Base-by-base conservation (phyloP, 1,139 yeast genomes). In the Torulaspora pretoriensis region DNA sequence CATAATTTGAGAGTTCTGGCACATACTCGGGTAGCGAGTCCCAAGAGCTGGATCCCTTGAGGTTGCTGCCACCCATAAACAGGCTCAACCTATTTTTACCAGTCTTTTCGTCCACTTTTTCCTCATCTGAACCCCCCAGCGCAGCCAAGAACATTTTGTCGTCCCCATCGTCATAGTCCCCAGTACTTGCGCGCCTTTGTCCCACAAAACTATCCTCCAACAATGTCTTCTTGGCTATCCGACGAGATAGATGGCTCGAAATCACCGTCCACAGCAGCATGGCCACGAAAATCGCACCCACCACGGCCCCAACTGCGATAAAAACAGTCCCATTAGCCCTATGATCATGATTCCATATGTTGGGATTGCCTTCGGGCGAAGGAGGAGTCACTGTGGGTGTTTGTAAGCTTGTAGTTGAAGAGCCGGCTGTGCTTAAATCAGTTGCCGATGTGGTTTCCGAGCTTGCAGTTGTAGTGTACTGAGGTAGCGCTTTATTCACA, bases 321-420 rank as follows among this genome's bases (percentile, higher is more conserved):
- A 84, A 86, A 3, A 86, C 87, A 0, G 92, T 81, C 1, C 95
- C 95, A 38, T 76, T 70, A 1, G 88, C 85, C 45, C 73, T 69
- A 13, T 35, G 41, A 25, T 59, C 60, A n/a, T 78, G 68, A 40
- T 71, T 67, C 53, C 74, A 64, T 33, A 86, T 71, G 57, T 73
- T 81, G 9, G 95, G 95, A 63, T 85, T 85, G 37, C 69, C 63
- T 38, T 60, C 58, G 34, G 71, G 70, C 19, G 80, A 68, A 0
- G 95, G 95, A 2, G 85, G 83, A 1, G 79, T 71, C n/a, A 83
- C 72, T 1, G 75, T 59, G 0, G 88, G 87, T 0, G 81, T 14
- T 23, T 47, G 42, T 8, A 40, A 30, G 2, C 44, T 43, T 12
- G 40, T 39, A 4, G 33, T 12, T 10, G 37, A 22, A 4, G 32